Conservation (phyloP, 2,329 filamentous ascomycete genomes). For the Ceratocystis smalleyi region DNA sequence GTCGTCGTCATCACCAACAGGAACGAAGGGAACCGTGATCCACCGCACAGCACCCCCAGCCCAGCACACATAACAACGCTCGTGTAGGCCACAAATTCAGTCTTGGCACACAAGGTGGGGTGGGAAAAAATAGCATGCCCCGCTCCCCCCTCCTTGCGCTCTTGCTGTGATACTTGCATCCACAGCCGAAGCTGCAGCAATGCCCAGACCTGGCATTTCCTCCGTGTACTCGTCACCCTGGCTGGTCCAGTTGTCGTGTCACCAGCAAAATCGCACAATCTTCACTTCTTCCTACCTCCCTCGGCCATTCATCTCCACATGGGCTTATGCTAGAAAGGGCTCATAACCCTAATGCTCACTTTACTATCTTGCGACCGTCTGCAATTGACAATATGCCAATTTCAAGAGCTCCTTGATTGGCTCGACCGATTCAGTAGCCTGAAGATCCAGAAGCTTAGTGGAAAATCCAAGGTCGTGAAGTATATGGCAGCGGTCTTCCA, state of each 20-base stretch:
- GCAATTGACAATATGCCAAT: constrained; percentile 34
- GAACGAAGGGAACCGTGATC: background rate
- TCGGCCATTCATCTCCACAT: too few relatives aligned
- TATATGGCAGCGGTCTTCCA: constrained; percentile 48
- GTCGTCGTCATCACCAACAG: background rate
- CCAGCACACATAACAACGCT: too few relatives aligned
- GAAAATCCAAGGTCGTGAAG: constrained; percentile 59
- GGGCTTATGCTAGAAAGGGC: too few relatives aligned
- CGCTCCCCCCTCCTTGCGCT: background rate
- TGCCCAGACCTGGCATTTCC: background rate
- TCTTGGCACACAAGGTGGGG: background rate
- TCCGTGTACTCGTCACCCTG: background rate
- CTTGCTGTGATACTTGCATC: background rate
- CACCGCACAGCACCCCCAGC: too few relatives aligned
- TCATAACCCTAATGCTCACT: background rate
- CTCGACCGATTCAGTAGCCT: constrained; percentile 53
- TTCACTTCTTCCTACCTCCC: background rate
- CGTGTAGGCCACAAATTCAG: too few relatives aligned
- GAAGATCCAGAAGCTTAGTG: constrained; percentile 45
- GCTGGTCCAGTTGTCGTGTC: background rate
- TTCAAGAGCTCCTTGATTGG: constrained; percentile 77
- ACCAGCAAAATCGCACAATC: background rate
- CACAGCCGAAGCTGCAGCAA: background rate
- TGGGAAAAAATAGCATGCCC: background rate
- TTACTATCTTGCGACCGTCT: background rate